These are phyloP conservation scores for Globisporangium middletonii DNA, from an alignment of 352 stramenopile genomes.

Conservation along the genomic window DNA sequence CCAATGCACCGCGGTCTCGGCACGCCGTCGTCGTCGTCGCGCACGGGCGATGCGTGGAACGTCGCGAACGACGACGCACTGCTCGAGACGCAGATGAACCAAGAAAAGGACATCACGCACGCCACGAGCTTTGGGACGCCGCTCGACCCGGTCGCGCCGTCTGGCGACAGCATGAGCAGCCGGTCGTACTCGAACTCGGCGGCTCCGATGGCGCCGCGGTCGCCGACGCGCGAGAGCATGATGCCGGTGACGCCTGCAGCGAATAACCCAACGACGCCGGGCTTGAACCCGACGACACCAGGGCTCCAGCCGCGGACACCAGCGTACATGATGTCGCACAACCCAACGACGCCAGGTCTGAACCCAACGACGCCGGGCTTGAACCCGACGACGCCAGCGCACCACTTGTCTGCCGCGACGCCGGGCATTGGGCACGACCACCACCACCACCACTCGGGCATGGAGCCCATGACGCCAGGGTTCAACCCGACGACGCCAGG, in stretches of 20 bases:
- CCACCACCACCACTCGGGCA: conserved; percentile 52
- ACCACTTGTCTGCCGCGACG: conserved; percentile 64
- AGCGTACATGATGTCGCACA: conserved; percentile 73
- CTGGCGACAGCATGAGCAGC: conserved; percentile 39
- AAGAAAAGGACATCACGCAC: conserved; percentile 88
- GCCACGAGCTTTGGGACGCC: conserved; percentile 82
- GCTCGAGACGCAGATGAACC: conserved; percentile 84
- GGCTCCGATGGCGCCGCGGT: conserved; percentile 53
- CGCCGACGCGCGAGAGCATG: conserved; percentile 54
- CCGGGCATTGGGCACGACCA: conserved; percentile 58
- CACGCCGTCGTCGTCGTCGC: conserved; percentile 61
- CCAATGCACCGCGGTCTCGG: conserved; percentile 77
- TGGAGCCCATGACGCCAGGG: conserved; percentile 85
- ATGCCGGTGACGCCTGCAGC: conserved; percentile 60
- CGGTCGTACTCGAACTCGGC: conserved; percentile 45
- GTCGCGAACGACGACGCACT: conserved; percentile 83
- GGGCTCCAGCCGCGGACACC: conserved; percentile 71
- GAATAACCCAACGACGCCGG: conserved; percentile 63
- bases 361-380: conserved; percentile 77
- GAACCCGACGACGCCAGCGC: conserved; percentile 65
- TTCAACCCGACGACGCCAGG: conserved; percentile 84
- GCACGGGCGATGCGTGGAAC: conserved; percentile 73
- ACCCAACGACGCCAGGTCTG: conserved; percentile 71
- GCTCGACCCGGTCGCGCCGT: conserved; percentile 66
- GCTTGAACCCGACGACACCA: conserved; percentile 77